These are phyloP conservation scores for Gossypium herbaceum DNA, from an alignment of 345 rosid genomes.

Conservation along the genomic window DNA sequence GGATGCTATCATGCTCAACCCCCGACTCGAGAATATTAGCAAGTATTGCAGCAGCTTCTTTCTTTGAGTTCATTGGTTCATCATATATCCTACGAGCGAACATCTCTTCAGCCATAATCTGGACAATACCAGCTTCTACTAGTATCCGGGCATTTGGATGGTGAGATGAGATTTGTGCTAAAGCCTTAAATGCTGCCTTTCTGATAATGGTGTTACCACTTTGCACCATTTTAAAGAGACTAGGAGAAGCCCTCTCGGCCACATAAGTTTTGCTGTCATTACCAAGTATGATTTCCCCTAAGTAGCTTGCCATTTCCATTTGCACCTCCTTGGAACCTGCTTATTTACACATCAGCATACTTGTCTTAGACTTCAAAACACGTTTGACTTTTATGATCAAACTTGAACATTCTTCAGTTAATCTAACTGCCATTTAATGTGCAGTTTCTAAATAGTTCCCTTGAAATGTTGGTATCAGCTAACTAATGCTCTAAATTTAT, in stretches of 20 bases:
- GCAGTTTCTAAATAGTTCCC: too few species aligned
- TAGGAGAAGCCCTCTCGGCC: constrained; percentile 64
- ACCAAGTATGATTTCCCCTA: constrained; percentile 60
- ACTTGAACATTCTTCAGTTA: too few species aligned
- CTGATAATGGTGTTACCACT: constrained; percentile 47
- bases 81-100: constrained; percentile 45
- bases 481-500: neutral
- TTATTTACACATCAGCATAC: neutral
- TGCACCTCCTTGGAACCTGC: constrained; percentile 67
- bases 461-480: too few species aligned
- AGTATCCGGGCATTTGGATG: constrained; percentile 59
- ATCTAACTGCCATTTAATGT: too few species aligned
- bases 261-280: constrained; percentile 51
- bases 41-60: constrained; percentile 67
- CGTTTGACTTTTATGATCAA: too few species aligned
- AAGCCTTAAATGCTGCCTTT: constrained; percentile 61
- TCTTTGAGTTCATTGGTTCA: constrained; percentile 58
- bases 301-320: constrained; percentile 67
- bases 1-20: constrained; percentile 47
- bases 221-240: constrained; percentile 60
- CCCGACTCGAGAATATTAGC: constrained; percentile 77
- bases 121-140: constrained; percentile 51
- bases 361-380: neutral
- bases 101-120: constrained; percentile 68
- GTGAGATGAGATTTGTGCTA: constrained; percentile 61